phyloP scores from a whole-genome alignment of 2,329 filamentous ascomycete genomes.

The Stylonectria norvegica region DNA sequence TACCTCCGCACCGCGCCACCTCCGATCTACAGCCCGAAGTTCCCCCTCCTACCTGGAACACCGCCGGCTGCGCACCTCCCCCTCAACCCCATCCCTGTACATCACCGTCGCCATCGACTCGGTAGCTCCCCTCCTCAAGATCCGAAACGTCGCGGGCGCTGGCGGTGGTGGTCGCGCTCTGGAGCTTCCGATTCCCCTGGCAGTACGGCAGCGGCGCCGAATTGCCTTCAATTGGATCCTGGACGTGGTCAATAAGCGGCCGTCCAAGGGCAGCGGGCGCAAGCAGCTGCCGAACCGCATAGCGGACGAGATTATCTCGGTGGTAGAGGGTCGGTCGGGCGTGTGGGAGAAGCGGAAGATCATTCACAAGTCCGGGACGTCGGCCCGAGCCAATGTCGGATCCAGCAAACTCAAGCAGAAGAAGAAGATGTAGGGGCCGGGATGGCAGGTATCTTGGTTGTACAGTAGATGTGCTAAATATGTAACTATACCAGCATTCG shows the following conservation, averaged over 20 bases:
- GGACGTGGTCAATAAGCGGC: slow-evolving; percentile 75
- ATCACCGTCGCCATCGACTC: slow-evolving; percentile 89
- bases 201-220: slow-evolving; percentile 70
- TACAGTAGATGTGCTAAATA: slow-evolving; percentile 30
- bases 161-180: slow-evolving; percentile 83
- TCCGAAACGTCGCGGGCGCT: slow-evolving; percentile 71
- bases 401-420: slow-evolving; percentile 36
- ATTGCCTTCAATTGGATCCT: slow-evolving; percentile 86
- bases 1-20: slow-evolving; percentile 79
- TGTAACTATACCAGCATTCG: slow-evolving; percentile 30
- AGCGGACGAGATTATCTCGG: slow-evolving; percentile 80
- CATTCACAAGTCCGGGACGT: slow-evolving; percentile 78
- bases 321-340: slow-evolving; percentile 78
- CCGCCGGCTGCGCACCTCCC: slow-evolving; percentile 78
- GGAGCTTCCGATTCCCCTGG: slow-evolving; percentile 76
- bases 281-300: slow-evolving; percentile 73
- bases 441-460: slow-evolving; percentile 14
- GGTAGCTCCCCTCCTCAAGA: slow-evolving; percentile 80
- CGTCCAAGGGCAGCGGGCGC: slow-evolving; percentile 66
- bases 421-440: slow-evolving; percentile 35
- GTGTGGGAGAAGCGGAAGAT: slow-evolving; percentile 79
- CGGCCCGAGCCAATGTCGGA: slow-evolving; percentile 68
- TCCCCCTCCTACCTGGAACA: slow-evolving; percentile 69
- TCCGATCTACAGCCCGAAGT: slow-evolving; percentile 68
- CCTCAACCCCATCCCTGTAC: slow-evolving; percentile 83